A percentile compares a stretch with the other conserved stretches of the same genome.
These are phyloP conservation scores for Leccinellum rugosiceps DNA, from an alignment of 768 basidiomycete genomes.

Conservation along the genomic window DNA sequence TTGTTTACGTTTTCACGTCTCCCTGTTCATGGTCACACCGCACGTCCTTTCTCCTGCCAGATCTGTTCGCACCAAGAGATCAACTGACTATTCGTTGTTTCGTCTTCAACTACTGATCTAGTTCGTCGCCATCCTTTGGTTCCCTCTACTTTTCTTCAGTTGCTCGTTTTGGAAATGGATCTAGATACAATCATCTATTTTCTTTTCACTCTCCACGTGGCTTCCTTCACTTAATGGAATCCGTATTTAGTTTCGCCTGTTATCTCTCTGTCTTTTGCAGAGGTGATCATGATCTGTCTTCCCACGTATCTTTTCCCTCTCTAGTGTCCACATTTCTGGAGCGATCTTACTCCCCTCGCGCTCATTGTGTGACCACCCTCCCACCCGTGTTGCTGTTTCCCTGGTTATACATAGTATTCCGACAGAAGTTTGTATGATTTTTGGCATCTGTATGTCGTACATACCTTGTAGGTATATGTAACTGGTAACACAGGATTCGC, in stretches of 20 bases:
- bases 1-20: constrained; percentile 10
- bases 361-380: background rate
- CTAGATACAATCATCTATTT: background rate
- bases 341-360: background rate
- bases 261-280: background rate
- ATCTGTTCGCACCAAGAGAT: background rate
- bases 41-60: background rate
- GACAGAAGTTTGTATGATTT: constrained; percentile 1
- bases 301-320: background rate
- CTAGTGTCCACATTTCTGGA: background rate
- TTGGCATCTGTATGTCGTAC: background rate
- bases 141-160: background rate
- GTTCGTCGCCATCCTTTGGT: too few relatives aligned
- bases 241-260: background rate
- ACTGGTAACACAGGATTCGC: background rate
- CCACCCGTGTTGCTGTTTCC: background rate
- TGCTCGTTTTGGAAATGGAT: background rate
- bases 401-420: constrained; percentile 3
- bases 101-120: background rate
- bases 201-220: background rate
- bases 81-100: background rate
- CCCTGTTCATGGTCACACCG: background rate
- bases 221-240: background rate
- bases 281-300: background rate
- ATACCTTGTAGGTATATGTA: background rate